phyloP scores from a whole-genome alignment of 805 yeast species.

The Candida maesae region DNA sequence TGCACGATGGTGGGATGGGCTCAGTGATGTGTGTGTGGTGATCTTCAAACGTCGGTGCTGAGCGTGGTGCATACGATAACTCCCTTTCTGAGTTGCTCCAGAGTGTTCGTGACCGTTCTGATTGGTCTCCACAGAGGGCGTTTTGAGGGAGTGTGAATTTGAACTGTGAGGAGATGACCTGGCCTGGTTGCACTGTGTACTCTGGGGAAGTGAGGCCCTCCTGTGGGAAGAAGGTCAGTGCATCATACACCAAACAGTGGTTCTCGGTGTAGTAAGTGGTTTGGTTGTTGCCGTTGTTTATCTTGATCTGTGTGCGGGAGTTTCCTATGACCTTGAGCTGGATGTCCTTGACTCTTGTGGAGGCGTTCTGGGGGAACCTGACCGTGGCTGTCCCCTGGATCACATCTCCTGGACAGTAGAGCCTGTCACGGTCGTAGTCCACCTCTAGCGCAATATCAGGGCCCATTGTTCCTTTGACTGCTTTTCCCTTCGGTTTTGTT shows the following conservation, averaged over 20 bases:
- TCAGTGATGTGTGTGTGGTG: neutral
- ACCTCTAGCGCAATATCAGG: neutral
- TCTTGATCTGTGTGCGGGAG: neutral
- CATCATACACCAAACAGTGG: neutral
- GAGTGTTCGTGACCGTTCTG: neutral
- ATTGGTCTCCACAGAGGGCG: neutral
- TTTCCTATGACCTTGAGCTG: neutral
- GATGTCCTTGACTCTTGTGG: neutral
- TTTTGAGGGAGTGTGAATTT: neutral
- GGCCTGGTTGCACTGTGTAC: neutral
- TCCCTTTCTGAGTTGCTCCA: neutral
- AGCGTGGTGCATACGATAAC: neutral
- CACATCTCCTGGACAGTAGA: neutral
- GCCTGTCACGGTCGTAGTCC: neutral
- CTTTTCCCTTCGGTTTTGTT: too few relatives aligned
- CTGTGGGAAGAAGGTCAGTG: neutral
- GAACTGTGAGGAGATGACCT: neutral
- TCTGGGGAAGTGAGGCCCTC: neutral
- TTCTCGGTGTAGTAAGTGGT: neutral
- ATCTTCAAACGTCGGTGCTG: neutral
- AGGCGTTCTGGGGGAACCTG: neutral
- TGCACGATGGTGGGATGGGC: neutral
- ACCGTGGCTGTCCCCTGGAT: neutral
- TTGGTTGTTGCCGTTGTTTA: neutral
- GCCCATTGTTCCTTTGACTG: too few relatives aligned